Evolutionary conservation across 768 basidiomycete species (phyloP), one percentile per base, ranked within the genome.

Genomic region (Leccinum truebloodii): DNA sequence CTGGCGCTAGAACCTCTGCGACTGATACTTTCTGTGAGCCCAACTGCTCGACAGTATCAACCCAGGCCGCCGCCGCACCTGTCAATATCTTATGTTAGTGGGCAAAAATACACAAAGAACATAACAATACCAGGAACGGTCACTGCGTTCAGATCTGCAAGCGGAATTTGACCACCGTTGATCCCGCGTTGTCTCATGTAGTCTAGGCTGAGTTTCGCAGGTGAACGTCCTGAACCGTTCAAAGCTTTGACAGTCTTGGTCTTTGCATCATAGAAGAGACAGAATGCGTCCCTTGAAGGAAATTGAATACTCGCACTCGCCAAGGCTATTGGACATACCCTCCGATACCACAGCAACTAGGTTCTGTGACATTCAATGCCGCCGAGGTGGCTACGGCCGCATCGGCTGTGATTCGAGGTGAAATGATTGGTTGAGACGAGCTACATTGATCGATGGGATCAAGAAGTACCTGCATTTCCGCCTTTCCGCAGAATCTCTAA

Each of bases 41-140:
- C 57, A 97, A 86, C 41, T 79, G 77, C 61, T 91, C 84, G 35
- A 98, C 80, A 0, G 94, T 91, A 73, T 98, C 97, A 18, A 92
- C 79, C 95, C 96, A 98, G 16, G 94, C 94, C 35, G 94, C 92
- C 3, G 95, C 92, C n/a, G 92, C 90, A 54, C 96, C 95, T 84
- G 69, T 32, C 37, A 28, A 77, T 69, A 24, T 69, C 74, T 34
- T 14, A 24, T 14, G 4, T 50, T 39, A 59, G 59, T 16, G 39
- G 41, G 62, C 35, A 9, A 28, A 10, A 67, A 35, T 10, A 55
- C 24, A 60, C 34, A 6, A 4, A 13, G n/a, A 39, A 24, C 4
- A 53, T 39, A 39, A 1, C 52, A 12, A 12, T 37, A 84, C 90
- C 90, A 66, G 92, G 92, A 13, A 94, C 92, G 4, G 92, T 93